Evolutionary conservation across 305 asterid genomes (phyloP).

Genomic region (Fraxinus angustifolia): DNA sequence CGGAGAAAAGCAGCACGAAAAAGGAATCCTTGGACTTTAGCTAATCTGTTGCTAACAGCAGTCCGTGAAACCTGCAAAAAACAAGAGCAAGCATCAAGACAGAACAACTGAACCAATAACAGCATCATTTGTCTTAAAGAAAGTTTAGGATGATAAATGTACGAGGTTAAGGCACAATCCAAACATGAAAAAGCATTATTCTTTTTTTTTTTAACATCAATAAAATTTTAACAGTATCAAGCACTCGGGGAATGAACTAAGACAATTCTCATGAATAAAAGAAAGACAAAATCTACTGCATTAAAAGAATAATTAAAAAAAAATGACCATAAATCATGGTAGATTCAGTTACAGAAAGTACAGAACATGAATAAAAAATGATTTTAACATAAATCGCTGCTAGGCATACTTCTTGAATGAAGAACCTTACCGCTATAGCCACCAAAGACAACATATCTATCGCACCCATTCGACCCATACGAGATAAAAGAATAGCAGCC

Average conservation of each 20-base stretch:
- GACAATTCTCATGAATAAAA: constrained; percentile 1
- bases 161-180: constrained; percentile 9
- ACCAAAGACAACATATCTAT: constrained; percentile 68
- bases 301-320: background rate
- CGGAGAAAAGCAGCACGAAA: constrained; percentile 97
- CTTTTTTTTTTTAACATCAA: background rate
- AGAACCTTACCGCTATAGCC: constrained; percentile 76
- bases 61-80: constrained; percentile 77
- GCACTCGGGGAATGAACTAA: background rate
- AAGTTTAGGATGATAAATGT: background rate
- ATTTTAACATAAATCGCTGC: background rate
- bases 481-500: constrained; percentile 84
- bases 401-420: constrained; percentile 25
- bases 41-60: constrained; percentile 92
- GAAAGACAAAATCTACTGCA: background rate
- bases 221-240: background rate
- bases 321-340: constrained; percentile 3
- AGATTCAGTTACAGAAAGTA: constrained; percentile 17
- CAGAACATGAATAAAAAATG: constrained; percentile 18
- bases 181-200: background rate
- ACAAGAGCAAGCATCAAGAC: constrained; percentile 20
- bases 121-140: background rate
- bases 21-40: constrained; percentile 97
- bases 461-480: constrained; percentile 80
- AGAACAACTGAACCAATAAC: background rate